Base-by-base conservation (phyloP, 2,329 filamentous ascomycete species). In the Neopestalotiopsis rosae region DNA sequence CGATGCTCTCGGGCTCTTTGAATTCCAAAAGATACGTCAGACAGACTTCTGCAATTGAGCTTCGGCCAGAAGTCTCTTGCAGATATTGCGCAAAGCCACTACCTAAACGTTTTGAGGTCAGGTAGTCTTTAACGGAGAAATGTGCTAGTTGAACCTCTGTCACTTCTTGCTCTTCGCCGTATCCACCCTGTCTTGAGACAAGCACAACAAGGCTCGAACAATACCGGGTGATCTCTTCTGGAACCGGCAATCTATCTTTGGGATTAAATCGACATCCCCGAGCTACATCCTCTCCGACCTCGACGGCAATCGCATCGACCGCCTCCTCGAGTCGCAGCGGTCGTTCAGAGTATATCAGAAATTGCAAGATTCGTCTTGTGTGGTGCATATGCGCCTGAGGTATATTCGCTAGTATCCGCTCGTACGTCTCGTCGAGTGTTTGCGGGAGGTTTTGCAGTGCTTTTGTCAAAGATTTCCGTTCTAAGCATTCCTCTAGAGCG, bases 161-260 rank as follows among this genome's bases (percentile, higher is more conserved):
- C 24, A 24, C 24, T 24, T 24, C 24, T 24, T 2, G 24, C 24
- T 2, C 24, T 24, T 24, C 24, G 24, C 24, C 24, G 2, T 24
- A 24, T 24, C 1, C 2, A 24, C 24, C 24, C 1, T 24, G 20
- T 14, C 14, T 56, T 5, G 66, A 67, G 2, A 63, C 69, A 28
- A 72, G 49, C 28, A 73, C 61, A 24, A 77, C 71, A 14, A 79
- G 68, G 67, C 75, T 72, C 1, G 76, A 72, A 66, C 74, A 76
- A 40, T 74, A 76, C 66, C 42, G 49, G 32, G 72, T 62, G 17
- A 77, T 74, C 58, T 78, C 74, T 40, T 61, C n/a, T 32, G 74
- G 73, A 49, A 74, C 67, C 13, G 70, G 72, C 66, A 79, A 72
- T 64, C 75, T 72, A 61, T 76, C 56, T 24, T 73, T 67, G 4